Percentiles rank a stretch among this genome's conserved stretches.
These are phyloP conservation scores for Berberis thunbergii DNA, from an alignment of 164 flowering plant genomes.

Conservation along the genomic window DNA sequence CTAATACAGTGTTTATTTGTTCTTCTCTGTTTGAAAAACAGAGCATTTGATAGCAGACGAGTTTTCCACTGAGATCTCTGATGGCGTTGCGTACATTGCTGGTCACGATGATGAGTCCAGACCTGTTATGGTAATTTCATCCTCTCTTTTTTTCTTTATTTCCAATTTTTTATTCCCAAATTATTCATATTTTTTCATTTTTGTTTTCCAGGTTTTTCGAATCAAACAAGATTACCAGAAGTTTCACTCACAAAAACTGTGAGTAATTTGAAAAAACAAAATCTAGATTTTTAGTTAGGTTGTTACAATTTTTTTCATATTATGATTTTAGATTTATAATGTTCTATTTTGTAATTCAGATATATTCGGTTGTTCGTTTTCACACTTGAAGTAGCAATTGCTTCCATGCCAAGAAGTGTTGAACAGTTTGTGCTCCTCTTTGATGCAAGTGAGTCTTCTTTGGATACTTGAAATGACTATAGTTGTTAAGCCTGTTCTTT, in stretches of 20 bases:
- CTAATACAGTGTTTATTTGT: too few relatives aligned
- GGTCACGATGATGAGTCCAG: conserved; percentile 81
- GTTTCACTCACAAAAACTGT: conserved; percentile 85
- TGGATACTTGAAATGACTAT: neutral
- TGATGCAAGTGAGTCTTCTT: conserved; percentile 76
- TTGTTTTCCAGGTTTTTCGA: conserved; percentile 61
- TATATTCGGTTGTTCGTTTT: conserved; percentile 81
- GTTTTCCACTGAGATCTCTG: conserved; percentile 84
- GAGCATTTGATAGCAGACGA: conserved; percentile 91
- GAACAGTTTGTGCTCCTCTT: conserved; percentile 81
- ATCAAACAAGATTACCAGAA: conserved; percentile 95
- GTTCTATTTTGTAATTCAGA: conserved; percentile 21
- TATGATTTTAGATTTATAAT: neutral
- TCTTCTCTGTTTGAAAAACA: conserved; percentile 11
- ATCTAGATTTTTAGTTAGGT: neutral
- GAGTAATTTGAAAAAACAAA: conserved; percentile 18
- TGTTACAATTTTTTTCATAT: neutral
- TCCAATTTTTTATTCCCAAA: neutral
- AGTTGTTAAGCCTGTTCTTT: too few relatives aligned
- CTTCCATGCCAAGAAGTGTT: conserved; percentile 66
- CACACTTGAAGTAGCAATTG: conserved; percentile 87
- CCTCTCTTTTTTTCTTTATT: neutral
- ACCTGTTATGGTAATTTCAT: conserved; percentile 64
- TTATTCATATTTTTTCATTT: neutral
- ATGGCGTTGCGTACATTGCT: conserved; percentile 88